Evolutionary conservation across 202 grass and related monocot genomes (phyloP).

Genomic region (Carex sylvatica): DNA sequence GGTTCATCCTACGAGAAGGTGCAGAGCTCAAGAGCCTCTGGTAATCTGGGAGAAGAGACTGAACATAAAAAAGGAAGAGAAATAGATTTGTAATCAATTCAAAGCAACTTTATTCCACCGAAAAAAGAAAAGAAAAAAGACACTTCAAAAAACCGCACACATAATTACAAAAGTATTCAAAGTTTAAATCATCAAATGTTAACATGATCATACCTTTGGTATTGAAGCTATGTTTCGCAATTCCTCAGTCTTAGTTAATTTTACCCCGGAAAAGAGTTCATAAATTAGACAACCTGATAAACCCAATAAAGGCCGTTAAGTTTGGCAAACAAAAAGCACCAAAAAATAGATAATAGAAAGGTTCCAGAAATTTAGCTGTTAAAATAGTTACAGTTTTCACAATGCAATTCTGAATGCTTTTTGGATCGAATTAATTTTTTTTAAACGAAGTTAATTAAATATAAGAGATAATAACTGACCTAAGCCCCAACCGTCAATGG

Average conservation of each 20-base stretch:
- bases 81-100: slow-evolving; percentile 27
- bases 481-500: slow-evolving; percentile 97
- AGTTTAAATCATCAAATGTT: not conserved
- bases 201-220: slow-evolving; percentile 63
- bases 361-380: not conserved
- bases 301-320: slow-evolving; percentile 1
- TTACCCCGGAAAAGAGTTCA: slow-evolving; percentile 83
- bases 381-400: not conserved
- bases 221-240: slow-evolving; percentile 86
- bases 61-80: slow-evolving; percentile 28
- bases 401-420: not conserved
- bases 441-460: not conserved
- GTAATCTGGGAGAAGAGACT: slow-evolving; percentile 99
- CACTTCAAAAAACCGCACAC: not conserved
- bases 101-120: not conserved
- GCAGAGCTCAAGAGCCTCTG: slow-evolving; percentile 94
- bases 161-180: not conserved
- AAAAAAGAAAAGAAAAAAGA: not conserved
- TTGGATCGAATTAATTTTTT: not conserved
- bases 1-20: slow-evolving; percentile 93
- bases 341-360: not conserved
- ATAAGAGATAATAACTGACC: slow-evolving; percentile 45
- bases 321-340: not conserved
- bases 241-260: slow-evolving; percentile 92
- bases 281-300: slow-evolving; percentile 92